phyloP scores from a whole-genome alignment of 1,284 basidiomycete species.

The Gymnopus androsaceus region DNA sequence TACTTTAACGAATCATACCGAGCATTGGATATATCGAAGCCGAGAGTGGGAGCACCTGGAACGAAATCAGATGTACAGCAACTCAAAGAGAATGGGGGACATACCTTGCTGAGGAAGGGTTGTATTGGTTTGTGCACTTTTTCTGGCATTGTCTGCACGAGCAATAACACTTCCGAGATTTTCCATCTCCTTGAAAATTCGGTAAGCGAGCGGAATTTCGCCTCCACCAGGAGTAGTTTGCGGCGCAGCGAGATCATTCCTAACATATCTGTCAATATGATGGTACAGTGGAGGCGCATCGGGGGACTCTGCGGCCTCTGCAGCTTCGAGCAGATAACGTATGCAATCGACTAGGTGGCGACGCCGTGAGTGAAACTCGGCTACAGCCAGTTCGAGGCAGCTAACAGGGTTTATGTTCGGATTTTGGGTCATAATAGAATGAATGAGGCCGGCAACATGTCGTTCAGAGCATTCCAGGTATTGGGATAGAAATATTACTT shows the following conservation, averaged over 20 bases:
- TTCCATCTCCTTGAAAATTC: slow-evolving; percentile 67
- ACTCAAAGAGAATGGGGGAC: slow-evolving; percentile 13
- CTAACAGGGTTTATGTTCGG: slow-evolving; percentile 60
- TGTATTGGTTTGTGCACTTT: slow-evolving; percentile 65
- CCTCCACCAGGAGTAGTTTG: slow-evolving; percentile 29
- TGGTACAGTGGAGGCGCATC: slow-evolving; percentile 46
- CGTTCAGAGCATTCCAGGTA: slow-evolving; percentile 79
- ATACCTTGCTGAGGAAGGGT: slow-evolving; percentile 53
- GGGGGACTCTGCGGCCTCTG: slow-evolving; percentile 39
- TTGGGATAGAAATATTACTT: slow-evolving; percentile 73
- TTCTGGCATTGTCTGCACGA: slow-evolving; percentile 57
- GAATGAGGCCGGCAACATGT: slow-evolving; percentile 69
- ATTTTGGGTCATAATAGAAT: slow-evolving; percentile 60
- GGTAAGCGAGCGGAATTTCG: slow-evolving; percentile 47
- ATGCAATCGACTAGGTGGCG: slow-evolving; percentile 70
- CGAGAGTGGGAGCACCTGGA: slow-evolving; percentile 47
- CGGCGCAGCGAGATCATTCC: slow-evolving; percentile 50
- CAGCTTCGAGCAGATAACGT: slow-evolving; percentile 42
- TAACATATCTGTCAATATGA: slow-evolving; percentile 55
- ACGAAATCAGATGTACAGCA: background rate
- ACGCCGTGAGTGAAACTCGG: slow-evolving; percentile 67
- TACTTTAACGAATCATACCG: slow-evolving; percentile 72
- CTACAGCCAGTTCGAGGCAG: slow-evolving; percentile 64
- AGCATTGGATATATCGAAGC: slow-evolving; percentile 63
- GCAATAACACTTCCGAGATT: slow-evolving; percentile 51